Percentiles rank a stretch among this genome's conserved stretches.
phyloP scores from a whole-genome alignment of 805 yeast species.

The Pichia manshurica region DNA sequence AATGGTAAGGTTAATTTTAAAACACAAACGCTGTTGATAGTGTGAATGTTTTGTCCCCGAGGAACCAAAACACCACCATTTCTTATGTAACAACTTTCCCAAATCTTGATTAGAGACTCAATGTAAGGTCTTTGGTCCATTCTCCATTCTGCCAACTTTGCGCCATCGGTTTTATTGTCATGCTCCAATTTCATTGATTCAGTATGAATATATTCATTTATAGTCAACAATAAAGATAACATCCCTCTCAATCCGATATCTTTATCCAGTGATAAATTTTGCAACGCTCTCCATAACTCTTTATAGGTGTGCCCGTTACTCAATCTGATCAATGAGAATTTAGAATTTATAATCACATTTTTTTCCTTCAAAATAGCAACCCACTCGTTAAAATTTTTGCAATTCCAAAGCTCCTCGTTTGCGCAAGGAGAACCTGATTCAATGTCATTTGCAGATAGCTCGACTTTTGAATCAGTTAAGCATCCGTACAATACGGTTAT shows the following conservation, averaged over 20 bases:
- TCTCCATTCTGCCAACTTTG: slow-evolving; percentile 59
- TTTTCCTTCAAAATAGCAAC: slow-evolving; percentile 31
- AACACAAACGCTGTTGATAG: slow-evolving; percentile 48
- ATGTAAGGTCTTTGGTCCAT: slow-evolving; percentile 54
- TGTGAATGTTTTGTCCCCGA: slow-evolving; percentile 42
- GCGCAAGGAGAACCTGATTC: slow-evolving; percentile 62
- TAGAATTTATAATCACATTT: slow-evolving; percentile 43
- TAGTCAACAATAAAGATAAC: slow-evolving; percentile 53
- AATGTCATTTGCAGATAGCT: slow-evolving; percentile 39
- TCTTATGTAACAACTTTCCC: slow-evolving; percentile 60
- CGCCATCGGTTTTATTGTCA: slow-evolving; percentile 31
- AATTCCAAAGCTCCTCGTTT: slow-evolving; percentile 55
- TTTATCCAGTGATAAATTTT: slow-evolving; percentile 34
- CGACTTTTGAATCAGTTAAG: slow-evolving; percentile 38
- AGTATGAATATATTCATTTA: slow-evolving; percentile 59
- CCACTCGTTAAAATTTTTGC: slow-evolving; percentile 50
- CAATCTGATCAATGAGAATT: slow-evolving; percentile 48
- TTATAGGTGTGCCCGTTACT: slow-evolving; percentile 49
- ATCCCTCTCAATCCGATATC: slow-evolving; percentile 44
- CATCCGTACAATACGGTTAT: slow-evolving; percentile 43
- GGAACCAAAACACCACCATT: slow-evolving; percentile 60
- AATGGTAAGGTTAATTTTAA: slow-evolving; percentile 63
- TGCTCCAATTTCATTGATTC: slow-evolving; percentile 38
- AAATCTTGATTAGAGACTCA: slow-evolving; percentile 51
- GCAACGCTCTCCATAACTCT: slow-evolving; percentile 48